phyloP scores from a whole-genome alignment of 2,329 filamentous ascomycete species.

The Raffaelea ambrosiae region DNA sequence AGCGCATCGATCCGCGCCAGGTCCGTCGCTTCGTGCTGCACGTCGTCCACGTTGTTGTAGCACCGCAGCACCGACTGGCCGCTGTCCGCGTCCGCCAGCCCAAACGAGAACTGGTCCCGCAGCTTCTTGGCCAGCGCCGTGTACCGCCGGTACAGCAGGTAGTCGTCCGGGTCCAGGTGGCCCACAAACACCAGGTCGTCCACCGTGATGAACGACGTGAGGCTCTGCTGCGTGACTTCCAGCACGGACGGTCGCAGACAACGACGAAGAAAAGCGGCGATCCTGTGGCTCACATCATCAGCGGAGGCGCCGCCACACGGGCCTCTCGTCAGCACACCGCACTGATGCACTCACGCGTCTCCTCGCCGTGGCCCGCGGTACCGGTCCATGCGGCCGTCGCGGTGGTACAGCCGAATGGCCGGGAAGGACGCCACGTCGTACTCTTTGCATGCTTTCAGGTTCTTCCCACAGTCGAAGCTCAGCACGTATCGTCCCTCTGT shows the following conservation, averaged over 20 bases:
- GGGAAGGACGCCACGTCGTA: slow-evolving; percentile 34
- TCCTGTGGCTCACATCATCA: slow-evolving; percentile 12
- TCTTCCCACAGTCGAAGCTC: slow-evolving; percentile 31
- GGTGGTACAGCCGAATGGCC: slow-evolving; percentile 33
- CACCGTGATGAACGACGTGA: slow-evolving; percentile 22
- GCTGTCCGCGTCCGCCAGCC: slow-evolving; percentile 14
- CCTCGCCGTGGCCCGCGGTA: slow-evolving; percentile 35
- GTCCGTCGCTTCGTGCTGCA: slow-evolving; percentile 6
- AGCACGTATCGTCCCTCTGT: slow-evolving; percentile 15
- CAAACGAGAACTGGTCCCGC: slow-evolving; percentile 33
- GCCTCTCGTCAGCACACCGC: too few relatives aligned
- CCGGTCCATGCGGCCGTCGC: slow-evolving; percentile 22
- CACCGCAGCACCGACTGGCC: slow-evolving; percentile 22
- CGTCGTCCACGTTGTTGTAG: slow-evolving; percentile 28
- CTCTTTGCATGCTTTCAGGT: slow-evolving; percentile 26
- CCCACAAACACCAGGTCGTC: slow-evolving; percentile 35
- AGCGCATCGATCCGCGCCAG: background rate
- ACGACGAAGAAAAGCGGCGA: slow-evolving; percentile 20
- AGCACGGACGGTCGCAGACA: slow-evolving; percentile 19
- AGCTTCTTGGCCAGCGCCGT: slow-evolving; percentile 24
- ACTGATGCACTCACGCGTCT: slow-evolving; percentile 19
- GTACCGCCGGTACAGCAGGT: slow-evolving; percentile 22
- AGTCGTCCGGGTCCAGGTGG: slow-evolving; percentile 22
- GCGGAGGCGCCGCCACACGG: too few relatives aligned
- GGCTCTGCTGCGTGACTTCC: slow-evolving; percentile 16